Evolutionary conservation across 2,329 filamentous ascomycete genomes (phyloP), one percentile per base, ranked within the genome.

Genomic region (Drechslerella dactyloides): DNA sequence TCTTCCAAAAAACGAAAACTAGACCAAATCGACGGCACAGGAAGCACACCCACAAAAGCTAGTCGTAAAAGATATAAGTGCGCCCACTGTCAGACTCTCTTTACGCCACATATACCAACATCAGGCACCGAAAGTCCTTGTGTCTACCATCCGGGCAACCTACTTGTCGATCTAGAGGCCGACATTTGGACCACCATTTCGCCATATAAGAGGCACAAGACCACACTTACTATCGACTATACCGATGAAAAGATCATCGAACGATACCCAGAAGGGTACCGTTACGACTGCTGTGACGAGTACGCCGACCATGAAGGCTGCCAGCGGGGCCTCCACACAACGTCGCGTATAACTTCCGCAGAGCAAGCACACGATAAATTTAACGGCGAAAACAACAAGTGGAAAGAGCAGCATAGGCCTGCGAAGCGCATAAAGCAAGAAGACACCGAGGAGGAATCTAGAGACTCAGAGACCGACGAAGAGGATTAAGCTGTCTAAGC

Each of bases 211-310:
- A 15, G 8, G 11, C 15, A 33, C 10, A 24, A 15, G 15, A 40
- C 37, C 37, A 23, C 40, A 23, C 53, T 46, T 17, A 23, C 54
- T 13, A 13, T 42, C 37, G 37, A 13, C 37, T 13, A 13, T 13
- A 42, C 13, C 13, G 35, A 48, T 24, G 35, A 48, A 13, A 13
- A 24, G 8, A 4, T 30, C 19, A 13, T 63, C 15, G 33, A n/a
- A 10, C 23, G 46, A 10, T 63, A 15, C 17, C 37, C 59, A 15
- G 59, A 63, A 23, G 59, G 59, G 19, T 63, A 55, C 21, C 24
- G n/a, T 10, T 63, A 50, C 33, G 40, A 54, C 27, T 63, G 59
- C 24, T 63, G 59, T 19, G 59, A 55, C 33, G 50, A 63, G 17
- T 27, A 46, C 15, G 50, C 48, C 15, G 48, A 63, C n/a, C 40